phyloP scores from a whole-genome alignment of 2,329 filamentous ascomycete species.

The Paecilomyces formosus region DNA sequence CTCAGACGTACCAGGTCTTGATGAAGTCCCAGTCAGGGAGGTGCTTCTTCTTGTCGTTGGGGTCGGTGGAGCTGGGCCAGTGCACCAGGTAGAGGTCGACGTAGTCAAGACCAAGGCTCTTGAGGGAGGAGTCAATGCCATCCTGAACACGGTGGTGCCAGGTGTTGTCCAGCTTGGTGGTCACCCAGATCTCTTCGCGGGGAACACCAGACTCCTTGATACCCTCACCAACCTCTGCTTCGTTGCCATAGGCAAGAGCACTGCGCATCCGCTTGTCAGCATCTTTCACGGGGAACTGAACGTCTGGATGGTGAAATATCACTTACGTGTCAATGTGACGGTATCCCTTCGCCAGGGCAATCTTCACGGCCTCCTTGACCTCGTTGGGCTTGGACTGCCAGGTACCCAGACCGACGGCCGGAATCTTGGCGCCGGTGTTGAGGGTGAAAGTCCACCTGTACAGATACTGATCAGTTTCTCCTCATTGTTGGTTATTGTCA shows the following conservation, averaged over 20 bases:
- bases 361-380: constrained; percentile 42
- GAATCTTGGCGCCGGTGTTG: constrained; percentile 44
- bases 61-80: constrained; percentile 53
- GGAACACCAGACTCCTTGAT: constrained; percentile 61
- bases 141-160: constrained; percentile 54
- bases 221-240: constrained; percentile 59
- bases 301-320: constrained; percentile 4
- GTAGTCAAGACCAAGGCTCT: constrained; percentile 59
- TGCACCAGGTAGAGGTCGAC: constrained; percentile 68
- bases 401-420: constrained; percentile 46
- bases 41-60: constrained; percentile 50
- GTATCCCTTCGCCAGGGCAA: constrained; percentile 45
- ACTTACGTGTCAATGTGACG: constrained; percentile 49
- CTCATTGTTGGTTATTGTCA: constrained; percentile 5
- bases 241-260: constrained; percentile 52
- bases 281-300: neutral
- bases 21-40: constrained; percentile 73
- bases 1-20: constrained; percentile 55
- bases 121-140: constrained; percentile 56
- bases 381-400: constrained; percentile 50
- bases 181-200: constrained; percentile 59
- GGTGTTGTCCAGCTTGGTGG: constrained; percentile 63
- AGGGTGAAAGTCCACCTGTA: constrained; percentile 36
- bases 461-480: neutral
- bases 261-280: constrained; percentile 10